Percentiles rank a stretch among this genome's conserved stretches.
These are phyloP conservation scores for Hericium alpestre DNA, from an alignment of 768 basidiomycete species.

Conservation along the genomic window DNA sequence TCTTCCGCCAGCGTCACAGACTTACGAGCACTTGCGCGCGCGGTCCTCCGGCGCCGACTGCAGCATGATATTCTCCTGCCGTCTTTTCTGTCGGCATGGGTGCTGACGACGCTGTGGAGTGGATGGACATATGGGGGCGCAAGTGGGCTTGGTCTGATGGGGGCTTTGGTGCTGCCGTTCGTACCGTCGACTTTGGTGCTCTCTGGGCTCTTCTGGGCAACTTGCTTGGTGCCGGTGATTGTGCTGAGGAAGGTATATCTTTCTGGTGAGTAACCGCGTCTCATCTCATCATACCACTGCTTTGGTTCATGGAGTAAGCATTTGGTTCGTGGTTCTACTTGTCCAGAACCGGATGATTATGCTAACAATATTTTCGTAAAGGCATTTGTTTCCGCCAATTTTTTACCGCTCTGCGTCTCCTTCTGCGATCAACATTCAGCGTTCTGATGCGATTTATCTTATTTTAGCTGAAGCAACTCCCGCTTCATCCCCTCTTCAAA, in stretches of 20 bases:
- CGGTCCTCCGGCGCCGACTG: constrained; percentile 51
- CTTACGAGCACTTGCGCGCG: constrained; percentile 56
- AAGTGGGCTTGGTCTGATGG: constrained; percentile 21
- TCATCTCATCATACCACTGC: too few species aligned
- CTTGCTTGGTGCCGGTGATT: constrained; percentile 44
- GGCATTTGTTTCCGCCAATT: not conserved
- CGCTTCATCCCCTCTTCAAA: constrained; percentile 42
- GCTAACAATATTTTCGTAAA: not conserved
- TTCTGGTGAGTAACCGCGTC: constrained; percentile 33
- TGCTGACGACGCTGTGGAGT: constrained; percentile 28
- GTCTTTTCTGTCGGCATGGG: constrained; percentile 39
- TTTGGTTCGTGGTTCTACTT: too few species aligned
- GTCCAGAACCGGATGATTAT: too few species aligned
- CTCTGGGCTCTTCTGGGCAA: constrained; percentile 36
- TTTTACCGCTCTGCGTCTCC: too few species aligned
- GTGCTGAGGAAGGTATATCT: constrained; percentile 50
- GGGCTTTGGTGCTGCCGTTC: constrained; percentile 31
- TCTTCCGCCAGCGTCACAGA: constrained; percentile 45
- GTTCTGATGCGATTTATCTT: not conserved
- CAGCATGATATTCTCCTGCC: constrained; percentile 41
- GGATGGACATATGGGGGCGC: constrained; percentile 34
- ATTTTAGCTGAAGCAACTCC: constrained; percentile 34
- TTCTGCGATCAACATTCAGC: not conserved
- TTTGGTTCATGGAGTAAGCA: too few species aligned
- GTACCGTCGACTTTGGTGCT: constrained; percentile 27